Evolutionary conservation across 768 basidiomycete genomes (phyloP), one percentile per base, ranked within the genome.

Genomic region (Collybia sp.): DNA sequence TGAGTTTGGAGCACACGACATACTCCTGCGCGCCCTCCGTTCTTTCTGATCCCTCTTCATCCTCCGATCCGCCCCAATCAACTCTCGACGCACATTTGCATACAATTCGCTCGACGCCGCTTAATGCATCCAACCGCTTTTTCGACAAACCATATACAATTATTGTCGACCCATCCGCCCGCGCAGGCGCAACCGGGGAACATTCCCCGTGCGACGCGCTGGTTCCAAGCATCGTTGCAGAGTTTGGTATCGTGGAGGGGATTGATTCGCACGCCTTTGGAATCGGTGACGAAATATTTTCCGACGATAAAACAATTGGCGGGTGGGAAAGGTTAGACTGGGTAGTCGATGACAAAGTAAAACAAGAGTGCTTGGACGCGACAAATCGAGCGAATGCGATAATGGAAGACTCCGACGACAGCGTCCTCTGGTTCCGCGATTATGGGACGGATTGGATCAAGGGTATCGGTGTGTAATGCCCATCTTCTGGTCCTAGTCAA

Each of bases 391-490:
- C 85, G 5, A 64, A 69, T 15, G 58, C 53, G 3, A 70, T 93
- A 36, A 77, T 88, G 20, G 67, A 77, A 30, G 79, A 95, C 62
- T 94, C 92, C 6, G 93, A 98, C 54, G 80, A 83, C 45, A 84
- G 82, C 47, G 82, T 88, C 44, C 68, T 93, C 30, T 88, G 86
- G 78, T 95, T 92, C 59, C 70, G 75, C 32, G 81, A 81, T 30
- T 95, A 85, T 62, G 93, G 93, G 4, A 73, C 82, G 1, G 83
- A 90, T 33, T 95, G 93, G 88, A 93, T 96, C 55, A 86, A 87
- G 63, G 69, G 64, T 44, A 53, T 73, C 36, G 83, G 93, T 91
- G 52, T 46, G 82, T 69, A 11, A 17, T 20, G 11, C 44, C 17
- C 5, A 41, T 30, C 16, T 15, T 20, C 12, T n/a, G n/a, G 30